These are phyloP conservation scores for Heritiera fomes DNA, from an alignment of 345 rosid species.

Conservation along the genomic window DNA sequence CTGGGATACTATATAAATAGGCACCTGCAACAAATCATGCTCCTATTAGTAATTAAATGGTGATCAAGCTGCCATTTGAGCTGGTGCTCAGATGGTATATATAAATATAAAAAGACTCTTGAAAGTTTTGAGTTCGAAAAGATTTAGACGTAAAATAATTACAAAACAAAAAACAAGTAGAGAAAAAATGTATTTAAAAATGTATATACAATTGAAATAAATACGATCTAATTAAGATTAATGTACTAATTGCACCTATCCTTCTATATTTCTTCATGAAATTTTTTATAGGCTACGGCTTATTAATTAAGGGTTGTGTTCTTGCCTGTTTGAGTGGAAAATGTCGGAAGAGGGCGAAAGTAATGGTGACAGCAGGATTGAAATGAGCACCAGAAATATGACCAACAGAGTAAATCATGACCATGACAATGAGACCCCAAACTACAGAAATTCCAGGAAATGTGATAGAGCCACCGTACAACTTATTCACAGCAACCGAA, in stretches of 20 bases:
- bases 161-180: too few species aligned
- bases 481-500: constrained; percentile 56
- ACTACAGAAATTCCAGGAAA: constrained; percentile 65
- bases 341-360: constrained; percentile 54
- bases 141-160: too few species aligned
- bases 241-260: too few species aligned
- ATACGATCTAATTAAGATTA: too few species aligned
- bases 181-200: too few species aligned
- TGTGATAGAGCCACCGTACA: constrained; percentile 43
- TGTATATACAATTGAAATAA: too few species aligned
- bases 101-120: too few species aligned
- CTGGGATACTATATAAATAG: constrained; percentile 44
- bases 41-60: background rate
- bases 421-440: constrained; percentile 79
- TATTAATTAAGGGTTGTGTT: background rate
- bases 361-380: constrained; percentile 70
- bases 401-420: constrained; percentile 68
- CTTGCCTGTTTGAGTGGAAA: constrained; percentile 54
- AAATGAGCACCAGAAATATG: constrained; percentile 87
- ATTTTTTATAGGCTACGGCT: too few species aligned
- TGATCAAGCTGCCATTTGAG: too few species aligned
- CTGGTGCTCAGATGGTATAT: too few species aligned
- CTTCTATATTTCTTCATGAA: too few species aligned
- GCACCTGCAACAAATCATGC: constrained; percentile 37
- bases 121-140: too few species aligned